A percentile compares a stretch with the other conserved stretches of the same genome.
phyloP scores from a whole-genome alignment of 2,329 filamentous ascomycete genomes.

The Nemania sp. region DNA sequence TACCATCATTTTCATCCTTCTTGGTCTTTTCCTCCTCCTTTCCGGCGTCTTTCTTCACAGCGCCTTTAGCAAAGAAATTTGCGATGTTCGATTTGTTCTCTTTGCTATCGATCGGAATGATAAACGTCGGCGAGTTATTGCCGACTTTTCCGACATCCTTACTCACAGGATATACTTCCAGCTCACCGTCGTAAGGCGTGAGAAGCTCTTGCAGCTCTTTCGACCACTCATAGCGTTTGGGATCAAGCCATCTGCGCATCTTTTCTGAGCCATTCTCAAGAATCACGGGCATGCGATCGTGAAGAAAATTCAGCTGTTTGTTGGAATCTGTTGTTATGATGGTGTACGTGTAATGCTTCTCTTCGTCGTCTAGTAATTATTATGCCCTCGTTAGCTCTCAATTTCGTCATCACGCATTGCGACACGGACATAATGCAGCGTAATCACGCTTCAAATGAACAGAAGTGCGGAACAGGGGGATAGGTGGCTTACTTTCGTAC shows the following conservation, averaged over 20 bases:
- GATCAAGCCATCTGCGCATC: conserved; percentile 79
- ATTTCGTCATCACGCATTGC: not conserved
- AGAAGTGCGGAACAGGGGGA: not conserved
- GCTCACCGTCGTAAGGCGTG: conserved; percentile 75
- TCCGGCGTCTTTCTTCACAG: conserved; percentile 26
- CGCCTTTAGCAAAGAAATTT: conserved; percentile 78
- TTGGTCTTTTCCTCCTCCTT: not conserved
- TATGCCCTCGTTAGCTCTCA: conserved; percentile 1
- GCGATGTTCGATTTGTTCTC: conserved; percentile 93
- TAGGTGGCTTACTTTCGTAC: conserved; percentile 64
- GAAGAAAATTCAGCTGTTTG: conserved; percentile 79
- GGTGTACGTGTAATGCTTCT: conserved; percentile 83
- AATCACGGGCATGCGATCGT: conserved; percentile 95
- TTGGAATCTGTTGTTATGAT: conserved; percentile 92
- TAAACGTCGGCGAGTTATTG: conserved; percentile 82
- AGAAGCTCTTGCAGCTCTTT: conserved; percentile 76
- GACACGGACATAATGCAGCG: not conserved
- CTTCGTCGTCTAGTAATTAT: conserved; percentile 48
- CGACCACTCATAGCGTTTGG: conserved; percentile 71
- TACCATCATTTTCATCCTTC: not conserved
- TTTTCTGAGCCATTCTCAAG: conserved; percentile 74
- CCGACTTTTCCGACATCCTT: conserved; percentile 94
- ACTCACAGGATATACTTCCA: conserved; percentile 84
- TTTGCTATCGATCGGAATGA: conserved; percentile 79
- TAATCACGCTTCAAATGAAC: not conserved